phyloP scores from a whole-genome alignment of 2,329 filamentous ascomycete species.

The Dactylellina cionopaga region DNA sequence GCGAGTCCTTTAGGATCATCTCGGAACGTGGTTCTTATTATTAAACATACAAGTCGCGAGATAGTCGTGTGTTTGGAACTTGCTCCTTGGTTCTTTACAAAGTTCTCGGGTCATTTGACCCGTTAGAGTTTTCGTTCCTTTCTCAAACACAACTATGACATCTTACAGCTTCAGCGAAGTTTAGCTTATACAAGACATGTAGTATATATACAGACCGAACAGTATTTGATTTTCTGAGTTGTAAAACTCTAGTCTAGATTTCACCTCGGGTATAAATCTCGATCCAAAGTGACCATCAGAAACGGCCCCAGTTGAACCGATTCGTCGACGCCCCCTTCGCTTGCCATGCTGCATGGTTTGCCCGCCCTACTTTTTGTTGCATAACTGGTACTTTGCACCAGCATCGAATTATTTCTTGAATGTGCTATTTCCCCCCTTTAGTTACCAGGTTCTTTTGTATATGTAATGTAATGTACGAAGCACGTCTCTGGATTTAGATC shows the following conservation, averaged over 20 bases:
- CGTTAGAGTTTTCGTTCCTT: constrained; percentile 12
- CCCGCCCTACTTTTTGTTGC: not conserved
- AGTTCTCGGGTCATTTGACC: constrained; percentile 43
- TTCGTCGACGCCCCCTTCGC: constrained; percentile 29
- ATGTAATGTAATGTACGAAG: constrained; percentile 12
- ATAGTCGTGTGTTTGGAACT: constrained; percentile 46
- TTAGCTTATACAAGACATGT: too few species aligned
- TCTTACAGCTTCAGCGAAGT: too few species aligned
- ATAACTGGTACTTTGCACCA: not conserved
- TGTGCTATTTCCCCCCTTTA: constrained; percentile 1
- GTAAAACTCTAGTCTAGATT: constrained; percentile 10
- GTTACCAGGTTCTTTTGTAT: constrained; percentile 8
- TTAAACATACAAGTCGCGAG: constrained; percentile 35
- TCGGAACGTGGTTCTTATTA: constrained; percentile 24
- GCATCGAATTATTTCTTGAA: too few species aligned
- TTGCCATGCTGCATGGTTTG: constrained; percentile 33
- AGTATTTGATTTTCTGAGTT: not conserved
- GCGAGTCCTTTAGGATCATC: constrained; percentile 42
- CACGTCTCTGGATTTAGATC: too few species aligned
- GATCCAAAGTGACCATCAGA: constrained; percentile 4
- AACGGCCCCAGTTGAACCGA: constrained; percentile 40
- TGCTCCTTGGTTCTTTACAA: not conserved
- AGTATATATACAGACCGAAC: constrained; percentile 15
- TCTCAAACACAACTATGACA: too few species aligned
- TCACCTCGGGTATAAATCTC: not conserved